Percentiles rank a stretch among this genome's conserved stretches.
Conservation (phyloP, 1,284 basidiomycete species). For the Ceratobasidium sp. region DNA sequence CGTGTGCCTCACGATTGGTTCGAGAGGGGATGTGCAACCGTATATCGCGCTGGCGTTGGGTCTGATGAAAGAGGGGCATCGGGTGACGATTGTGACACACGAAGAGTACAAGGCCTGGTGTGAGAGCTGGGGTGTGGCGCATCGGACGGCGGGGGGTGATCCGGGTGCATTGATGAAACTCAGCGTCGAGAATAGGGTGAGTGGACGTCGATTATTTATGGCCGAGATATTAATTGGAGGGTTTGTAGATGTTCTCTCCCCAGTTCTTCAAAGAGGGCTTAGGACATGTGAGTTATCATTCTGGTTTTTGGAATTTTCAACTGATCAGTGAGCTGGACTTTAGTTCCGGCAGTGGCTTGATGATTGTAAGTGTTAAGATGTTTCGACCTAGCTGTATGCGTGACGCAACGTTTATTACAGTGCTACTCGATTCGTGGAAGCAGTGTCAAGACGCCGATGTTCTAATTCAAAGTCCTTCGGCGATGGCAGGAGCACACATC, state of each 20-base stretch:
- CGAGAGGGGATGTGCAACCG: constrained; percentile 66
- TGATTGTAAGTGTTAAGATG: constrained; percentile 62
- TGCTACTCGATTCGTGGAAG: constrained; percentile 76
- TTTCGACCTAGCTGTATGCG: neutral
- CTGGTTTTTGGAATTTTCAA: neutral
- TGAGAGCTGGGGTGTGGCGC: constrained; percentile 73
- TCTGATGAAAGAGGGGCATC: constrained; percentile 67
- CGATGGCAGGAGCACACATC: constrained; percentile 85
- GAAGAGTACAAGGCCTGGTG: constrained; percentile 72
- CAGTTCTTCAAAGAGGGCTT: constrained; percentile 84
- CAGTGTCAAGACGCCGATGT: constrained; percentile 78
- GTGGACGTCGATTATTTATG: neutral
- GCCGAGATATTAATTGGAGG: neutral
- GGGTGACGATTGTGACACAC: constrained; percentile 72
- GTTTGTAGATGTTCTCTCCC: constrained; percentile 79
- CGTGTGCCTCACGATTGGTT: constrained; percentile 65
- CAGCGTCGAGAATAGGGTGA: constrained; percentile 60
- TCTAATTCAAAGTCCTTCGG: constrained; percentile 77
- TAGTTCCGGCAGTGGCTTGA: constrained; percentile 83
- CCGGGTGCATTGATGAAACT: constrained; percentile 77
- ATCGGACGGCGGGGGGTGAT: constrained; percentile 81
- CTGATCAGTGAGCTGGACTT: constrained; percentile 13
- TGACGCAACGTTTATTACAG: constrained; percentile 53
- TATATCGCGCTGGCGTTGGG: constrained; percentile 64
- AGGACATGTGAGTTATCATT: constrained; percentile 60